These are phyloP conservation scores for Discostella pseudostelligera DNA, from an alignment of 108 stramenopile species.

Conservation along the genomic window DNA sequence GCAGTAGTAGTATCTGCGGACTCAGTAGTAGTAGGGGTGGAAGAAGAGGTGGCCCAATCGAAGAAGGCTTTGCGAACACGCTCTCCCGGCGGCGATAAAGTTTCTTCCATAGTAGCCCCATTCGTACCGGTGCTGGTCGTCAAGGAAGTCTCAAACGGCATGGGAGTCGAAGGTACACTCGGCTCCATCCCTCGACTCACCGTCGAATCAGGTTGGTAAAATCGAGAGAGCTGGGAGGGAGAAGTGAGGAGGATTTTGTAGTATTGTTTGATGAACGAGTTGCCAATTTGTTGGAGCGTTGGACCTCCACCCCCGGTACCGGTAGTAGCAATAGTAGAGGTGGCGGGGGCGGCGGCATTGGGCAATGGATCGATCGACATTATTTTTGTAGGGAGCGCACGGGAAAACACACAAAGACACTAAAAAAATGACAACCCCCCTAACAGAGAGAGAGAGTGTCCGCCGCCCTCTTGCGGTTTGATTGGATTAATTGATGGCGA, in stretches of 20 bases:
- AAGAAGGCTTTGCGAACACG: constrained; percentile 34
- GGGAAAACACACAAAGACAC: too few relatives aligned
- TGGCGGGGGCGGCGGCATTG: not conserved
- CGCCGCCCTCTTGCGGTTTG: too few relatives aligned
- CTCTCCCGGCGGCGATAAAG: constrained; percentile 19
- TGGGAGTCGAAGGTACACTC: constrained; percentile 33
- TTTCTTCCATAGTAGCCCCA: not conserved
- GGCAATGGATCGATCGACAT: constrained; percentile 6
- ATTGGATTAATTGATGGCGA: too few relatives aligned
- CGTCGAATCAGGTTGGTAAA: constrained; percentile 63
- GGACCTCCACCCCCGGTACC: constrained; percentile 28
- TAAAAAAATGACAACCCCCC: too few relatives aligned
- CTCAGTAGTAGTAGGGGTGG: not conserved
- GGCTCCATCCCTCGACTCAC: constrained; percentile 59
- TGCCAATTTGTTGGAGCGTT: constrained; percentile 62
- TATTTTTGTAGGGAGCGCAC: constrained; percentile 1
- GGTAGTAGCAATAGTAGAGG: constrained; percentile 13
- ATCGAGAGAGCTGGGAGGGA: constrained; percentile 56
- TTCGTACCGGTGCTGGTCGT: not conserved
- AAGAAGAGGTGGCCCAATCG: constrained; percentile 27
- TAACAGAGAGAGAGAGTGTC: too few relatives aligned
- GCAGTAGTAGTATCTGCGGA: not conserved
- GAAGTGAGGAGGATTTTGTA: constrained; percentile 66
- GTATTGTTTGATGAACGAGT: constrained; percentile 76
- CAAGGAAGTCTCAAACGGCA: constrained; percentile 21